Evolutionary conservation across 495 filamentous ascomycete genomes (phyloP).

Genomic region (Aspergillus bridgeri): DNA sequence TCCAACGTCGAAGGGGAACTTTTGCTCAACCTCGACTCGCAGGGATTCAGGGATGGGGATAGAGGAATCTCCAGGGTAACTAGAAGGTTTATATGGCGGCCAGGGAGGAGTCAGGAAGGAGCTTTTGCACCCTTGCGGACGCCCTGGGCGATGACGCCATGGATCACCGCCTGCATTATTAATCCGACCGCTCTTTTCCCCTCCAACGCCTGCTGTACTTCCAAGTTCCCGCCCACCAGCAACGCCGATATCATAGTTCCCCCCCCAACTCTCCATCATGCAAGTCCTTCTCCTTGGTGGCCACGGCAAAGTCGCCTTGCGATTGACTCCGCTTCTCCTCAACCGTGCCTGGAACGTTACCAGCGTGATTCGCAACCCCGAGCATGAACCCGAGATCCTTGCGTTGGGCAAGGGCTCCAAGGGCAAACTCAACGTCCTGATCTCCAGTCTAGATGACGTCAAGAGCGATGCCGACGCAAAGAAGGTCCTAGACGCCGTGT

Average conservation of each 20-base stretch:
- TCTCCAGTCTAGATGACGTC: conserved; percentile 68
- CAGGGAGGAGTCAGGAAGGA: not conserved
- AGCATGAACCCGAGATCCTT: conserved; percentile 61
- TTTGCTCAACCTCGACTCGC: not conserved
- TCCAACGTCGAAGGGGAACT: not conserved
- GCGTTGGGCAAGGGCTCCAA: conserved; percentile 51
- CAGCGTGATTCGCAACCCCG: conserved; percentile 68
- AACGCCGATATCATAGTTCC: no score
- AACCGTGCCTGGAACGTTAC: conserved; percentile 70
- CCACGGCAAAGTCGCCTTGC: conserved; percentile 73
- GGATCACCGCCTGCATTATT: not conserved
- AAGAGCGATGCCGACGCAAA: conserved; percentile 60
- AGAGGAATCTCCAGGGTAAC: not conserved
- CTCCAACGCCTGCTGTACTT: not conserved
- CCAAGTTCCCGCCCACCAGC: no score
- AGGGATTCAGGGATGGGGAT: not conserved
- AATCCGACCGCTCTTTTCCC: not conserved
- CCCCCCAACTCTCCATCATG: conserved; percentile 20
- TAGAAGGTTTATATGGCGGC: not conserved
- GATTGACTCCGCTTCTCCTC: conserved; percentile 74
- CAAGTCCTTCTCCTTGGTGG: conserved; percentile 74
- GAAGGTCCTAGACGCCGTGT: conserved; percentile 55
- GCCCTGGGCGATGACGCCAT: not conserved
- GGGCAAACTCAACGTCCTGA: conserved; percentile 56
- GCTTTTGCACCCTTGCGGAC: not conserved